Evolutionary conservation across 2,329 filamentous ascomycete species (phyloP), one percentile per base, ranked within the genome.

Genomic region (Colletotrichum tropicicola): DNA sequence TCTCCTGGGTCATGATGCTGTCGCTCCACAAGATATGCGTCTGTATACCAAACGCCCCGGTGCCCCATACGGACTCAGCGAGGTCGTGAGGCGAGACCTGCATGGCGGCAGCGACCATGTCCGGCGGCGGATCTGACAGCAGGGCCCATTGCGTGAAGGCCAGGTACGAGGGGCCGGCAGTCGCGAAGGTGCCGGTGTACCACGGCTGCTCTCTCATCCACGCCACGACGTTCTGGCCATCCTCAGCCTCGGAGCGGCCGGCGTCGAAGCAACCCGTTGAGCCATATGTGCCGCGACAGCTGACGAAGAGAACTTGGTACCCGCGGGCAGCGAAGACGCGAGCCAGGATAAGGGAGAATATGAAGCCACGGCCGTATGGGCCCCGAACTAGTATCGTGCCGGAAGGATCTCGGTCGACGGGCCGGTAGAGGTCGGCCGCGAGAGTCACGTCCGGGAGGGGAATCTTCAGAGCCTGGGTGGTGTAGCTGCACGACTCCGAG

Each of bases 401-500:
- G 19, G 13, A 19, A 0, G 68, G 32, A 39, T 61, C 52, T 15
- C 8, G 28, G 23, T 13, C 67, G 7, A 53, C 61, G 28, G 69
- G 67, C 39, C 68, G 71, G 30, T 71, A 70, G 13, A 74, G 59
- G 37, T 73, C 68, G 6, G 71, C 69, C 27, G 69, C 72, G n/a
- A 74, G 61, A 45, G 72, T 68, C 25, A 69, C 68, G 35, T 66
- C 59, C 1, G 55, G 49, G 15, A 70, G 44, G 17, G 63, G 68
- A 21, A 69, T 68, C 13, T 45, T 63, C n/a, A 59, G 9, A 4
- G 3, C 9, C 27, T 59, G 28, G 21, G 43, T 19, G 7, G 66
- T 68, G 48, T 67, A 70, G 53, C 25, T 30, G 53, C 48, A 54
- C 21, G 43, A 45, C 30, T 70, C 68, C 15, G 47, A n/a, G 0